Evolutionary conservation across 345 rosid genomes (phyloP).

Genomic region (Populus tremula): DNA sequence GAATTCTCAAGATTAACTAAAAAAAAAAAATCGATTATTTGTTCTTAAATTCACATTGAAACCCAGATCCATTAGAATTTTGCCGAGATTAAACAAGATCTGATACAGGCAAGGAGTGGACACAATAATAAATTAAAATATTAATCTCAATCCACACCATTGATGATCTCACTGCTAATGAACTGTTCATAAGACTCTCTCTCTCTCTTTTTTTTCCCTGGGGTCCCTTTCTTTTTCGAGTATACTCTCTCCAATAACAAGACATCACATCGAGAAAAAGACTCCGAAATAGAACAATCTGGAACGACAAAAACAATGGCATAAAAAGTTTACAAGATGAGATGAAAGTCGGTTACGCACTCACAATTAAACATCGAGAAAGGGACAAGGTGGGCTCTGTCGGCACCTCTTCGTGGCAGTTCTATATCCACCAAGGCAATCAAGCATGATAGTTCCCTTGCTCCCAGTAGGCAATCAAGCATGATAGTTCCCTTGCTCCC

Average conservation of each 20-base stretch:
- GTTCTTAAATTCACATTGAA: no score
- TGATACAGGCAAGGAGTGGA: no score
- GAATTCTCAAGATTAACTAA: no score
- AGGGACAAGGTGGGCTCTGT: not conserved
- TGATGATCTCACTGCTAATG: not conserved
- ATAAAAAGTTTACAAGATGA: not conserved
- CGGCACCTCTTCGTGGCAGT: not conserved
- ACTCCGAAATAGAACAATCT: not conserved
- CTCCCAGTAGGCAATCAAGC: not conserved
- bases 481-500: not conserved
- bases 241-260: not conserved
- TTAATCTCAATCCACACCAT: no score
- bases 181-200: no score
- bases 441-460: not conserved
- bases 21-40: no score
- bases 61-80: no score
- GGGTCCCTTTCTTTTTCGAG: not conserved
- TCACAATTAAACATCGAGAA: not conserved
- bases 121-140: no score
- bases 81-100: no score
- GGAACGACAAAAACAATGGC: not conserved
- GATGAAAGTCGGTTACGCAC: conserved; percentile 12
- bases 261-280: not conserved
- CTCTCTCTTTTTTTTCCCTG: no score
- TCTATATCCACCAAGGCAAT: not conserved